phyloP scores from a whole-genome alignment of 768 basidiomycete species.

The Mycena belliarum region DNA sequence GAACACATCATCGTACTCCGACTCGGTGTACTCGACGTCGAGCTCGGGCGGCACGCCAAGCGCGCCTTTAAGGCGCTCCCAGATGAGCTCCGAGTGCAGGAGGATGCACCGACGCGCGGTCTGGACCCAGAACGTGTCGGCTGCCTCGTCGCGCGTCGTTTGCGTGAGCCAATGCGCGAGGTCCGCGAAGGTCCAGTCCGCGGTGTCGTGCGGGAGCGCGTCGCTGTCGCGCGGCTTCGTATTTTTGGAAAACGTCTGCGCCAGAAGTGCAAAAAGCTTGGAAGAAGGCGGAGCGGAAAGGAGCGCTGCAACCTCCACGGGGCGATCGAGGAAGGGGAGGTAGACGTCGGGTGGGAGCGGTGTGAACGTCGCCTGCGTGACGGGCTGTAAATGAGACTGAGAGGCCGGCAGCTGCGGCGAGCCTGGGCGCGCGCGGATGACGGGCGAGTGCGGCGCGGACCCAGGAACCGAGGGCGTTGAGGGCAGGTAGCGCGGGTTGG shows the following conservation, averaged over 20 bases:
- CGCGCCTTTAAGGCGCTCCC: constrained; percentile 88
- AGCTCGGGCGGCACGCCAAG: constrained; percentile 87
- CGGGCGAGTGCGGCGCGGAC: constrained; percentile 25
- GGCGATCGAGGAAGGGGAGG: constrained; percentile 85
- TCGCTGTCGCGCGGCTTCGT: constrained; percentile 23
- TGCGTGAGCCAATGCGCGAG: constrained; percentile 69
- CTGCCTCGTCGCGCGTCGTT: constrained; percentile 58
- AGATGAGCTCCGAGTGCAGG: constrained; percentile 79
- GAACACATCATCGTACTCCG: constrained; percentile 36
- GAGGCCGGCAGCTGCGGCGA: constrained; percentile 11
- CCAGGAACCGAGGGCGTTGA: constrained; percentile 21
- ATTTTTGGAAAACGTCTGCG: constrained; percentile 61
- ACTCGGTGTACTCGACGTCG: constrained; percentile 54
- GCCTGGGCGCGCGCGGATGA: constrained; percentile 17
- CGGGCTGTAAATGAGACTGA: constrained; percentile 8
- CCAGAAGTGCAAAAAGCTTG: constrained; percentile 71
- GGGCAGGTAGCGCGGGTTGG: constrained; percentile 34
- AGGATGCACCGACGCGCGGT: constrained; percentile 76
- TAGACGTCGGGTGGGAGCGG: constrained; percentile 75
- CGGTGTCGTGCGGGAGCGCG: constrained; percentile 53
- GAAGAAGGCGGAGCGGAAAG: constrained; percentile 65
- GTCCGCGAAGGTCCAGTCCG: constrained; percentile 71
- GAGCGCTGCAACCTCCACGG: constrained; percentile 70
- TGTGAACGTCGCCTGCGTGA: constrained; percentile 64
- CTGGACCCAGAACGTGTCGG: constrained; percentile 75